Percentiles rank a stretch among this genome's conserved stretches.
Conservation (phyloP, 2,329 filamentous ascomycete species). For the Fusarium sp. region DNA sequence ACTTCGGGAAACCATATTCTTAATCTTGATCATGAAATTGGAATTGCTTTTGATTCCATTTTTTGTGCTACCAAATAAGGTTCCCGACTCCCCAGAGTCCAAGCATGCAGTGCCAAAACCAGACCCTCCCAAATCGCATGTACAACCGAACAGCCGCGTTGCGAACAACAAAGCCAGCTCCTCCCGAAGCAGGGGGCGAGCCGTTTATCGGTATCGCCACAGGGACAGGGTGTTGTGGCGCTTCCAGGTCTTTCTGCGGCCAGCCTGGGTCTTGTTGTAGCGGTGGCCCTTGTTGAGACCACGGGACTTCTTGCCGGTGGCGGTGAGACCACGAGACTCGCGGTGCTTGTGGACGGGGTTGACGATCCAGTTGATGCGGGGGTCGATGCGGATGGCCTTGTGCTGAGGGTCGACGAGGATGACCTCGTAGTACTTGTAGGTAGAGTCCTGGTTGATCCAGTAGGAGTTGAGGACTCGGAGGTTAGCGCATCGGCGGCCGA, state of each 20-base stretch:
- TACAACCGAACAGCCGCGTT: slow-evolving; percentile 27
- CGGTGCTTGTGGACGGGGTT: slow-evolving; percentile 99
- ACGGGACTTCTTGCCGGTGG: slow-evolving; percentile 99
- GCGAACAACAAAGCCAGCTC: slow-evolving; percentile 14
- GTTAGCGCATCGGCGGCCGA: slow-evolving; percentile 98
- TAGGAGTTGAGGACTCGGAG: slow-evolving; percentile 99
- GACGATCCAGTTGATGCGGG: slow-evolving; percentile 99
- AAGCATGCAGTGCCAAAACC: slow-evolving; percentile 47
- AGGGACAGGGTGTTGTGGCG: slow-evolving; percentile 99
- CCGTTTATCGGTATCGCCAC: slow-evolving; percentile 91
- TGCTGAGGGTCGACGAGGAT: slow-evolving; percentile 99
- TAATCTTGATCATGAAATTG: slow-evolving; percentile 40
- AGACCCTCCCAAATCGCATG: slow-evolving; percentile 42
- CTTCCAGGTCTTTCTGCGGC: slow-evolving; percentile 99
- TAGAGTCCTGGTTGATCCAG: slow-evolving; percentile 99
- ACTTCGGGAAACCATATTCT: slow-evolving; percentile 41
- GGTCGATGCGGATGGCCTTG: slow-evolving; percentile 99
- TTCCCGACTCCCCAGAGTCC: slow-evolving; percentile 48
- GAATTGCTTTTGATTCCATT: slow-evolving; percentile 48
- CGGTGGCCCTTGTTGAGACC: slow-evolving; percentile 99
- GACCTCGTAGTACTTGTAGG: slow-evolving; percentile 99
- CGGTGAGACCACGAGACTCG: slow-evolving; percentile 95
- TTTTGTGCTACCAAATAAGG: slow-evolving; percentile 46
- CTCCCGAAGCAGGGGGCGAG: slow-evolving; percentile 20
- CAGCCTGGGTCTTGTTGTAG: slow-evolving; percentile 98